Evolutionary conservation across 2,329 filamentous ascomycete genomes (phyloP), one percentile per base, ranked within the genome.

Genomic region (Xylaria sp.): DNA sequence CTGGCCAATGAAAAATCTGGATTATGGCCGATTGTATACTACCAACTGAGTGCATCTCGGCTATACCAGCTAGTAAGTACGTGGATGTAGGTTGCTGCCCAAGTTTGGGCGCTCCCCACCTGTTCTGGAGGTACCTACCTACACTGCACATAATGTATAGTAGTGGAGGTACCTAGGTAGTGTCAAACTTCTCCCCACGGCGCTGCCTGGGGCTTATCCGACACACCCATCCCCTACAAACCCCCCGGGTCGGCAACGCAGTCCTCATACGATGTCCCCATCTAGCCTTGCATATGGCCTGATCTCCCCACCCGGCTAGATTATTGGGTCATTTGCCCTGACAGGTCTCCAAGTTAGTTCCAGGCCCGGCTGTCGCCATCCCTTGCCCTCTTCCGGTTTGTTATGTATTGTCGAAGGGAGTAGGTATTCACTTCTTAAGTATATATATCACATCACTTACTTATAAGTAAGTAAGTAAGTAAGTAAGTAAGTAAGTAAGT

Each of bases 221-320:
- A 57, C 57, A 49, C 33, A 27, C 55, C 47, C 42, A 29, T 42
- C 9, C 33, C 51, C 20, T 39, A 54, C 51, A 39, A 54, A 54
- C 33, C 55, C 45, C 51, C 55, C 61, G 33, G 38, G 50, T 58
- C 50, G 59, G 56, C 58, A 63, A 64, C 66, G 72, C 71, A 69
- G 61, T 49, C 61, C 72, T 76, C 74, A 72, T 76, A 76, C 74
- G 74, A 76, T 76, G 25, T 71, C 67, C 60, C 68, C 63, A 60
- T 68, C 57, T 66, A 76, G 73, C 74, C 74, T 76, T 68, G 73
- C 67, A 68, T 70, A 73, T 76, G 73, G 73, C 69, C 72, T 75
- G 73, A 76, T 76, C 66, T 70, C 71, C 63, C 68, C 68, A 70
- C 68, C 66, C 66, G 17, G 51, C 42, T 67, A 65, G 68, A 71